Evolutionary conservation across 306 rosid genomes (phyloP).

Genomic region (Vigna nakashimae): DNA sequence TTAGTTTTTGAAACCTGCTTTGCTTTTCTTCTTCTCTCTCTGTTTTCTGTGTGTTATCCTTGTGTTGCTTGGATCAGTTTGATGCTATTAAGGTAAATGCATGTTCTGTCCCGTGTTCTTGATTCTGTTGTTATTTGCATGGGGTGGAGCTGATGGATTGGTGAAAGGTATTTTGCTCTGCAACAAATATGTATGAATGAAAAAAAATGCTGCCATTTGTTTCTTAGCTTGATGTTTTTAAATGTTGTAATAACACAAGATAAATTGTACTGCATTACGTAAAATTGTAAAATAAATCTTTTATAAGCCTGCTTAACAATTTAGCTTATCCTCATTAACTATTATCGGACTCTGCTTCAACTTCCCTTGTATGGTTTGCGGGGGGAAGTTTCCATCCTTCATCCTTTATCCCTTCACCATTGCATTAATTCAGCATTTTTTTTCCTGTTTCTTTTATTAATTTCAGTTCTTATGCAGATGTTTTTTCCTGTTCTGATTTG

Average conservation of each 20-base stretch:
- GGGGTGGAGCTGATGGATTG: slow-evolving; percentile 33
- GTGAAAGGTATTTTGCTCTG: slow-evolving; percentile 20
- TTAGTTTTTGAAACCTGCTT: slow-evolving; percentile 15
- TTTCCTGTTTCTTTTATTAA: neutral
- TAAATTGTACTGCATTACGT: neutral
- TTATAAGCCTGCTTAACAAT: neutral
- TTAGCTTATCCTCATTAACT: neutral
- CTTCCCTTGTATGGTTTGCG: slow-evolving; percentile 23
- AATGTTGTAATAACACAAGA: neutral
- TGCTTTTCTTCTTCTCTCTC: neutral
- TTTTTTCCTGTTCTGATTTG: slow-evolving; percentile 12
- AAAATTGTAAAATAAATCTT: neutral
- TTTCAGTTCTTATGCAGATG: neutral
- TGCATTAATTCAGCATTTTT: neutral
- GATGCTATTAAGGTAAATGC: slow-evolving; percentile 53
- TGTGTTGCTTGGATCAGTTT: slow-evolving; percentile 8
- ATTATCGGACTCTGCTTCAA: neutral
- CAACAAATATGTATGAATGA: neutral
- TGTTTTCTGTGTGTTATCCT: neutral
- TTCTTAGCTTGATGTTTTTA: neutral
- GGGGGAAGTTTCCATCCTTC: slow-evolving; percentile 30
- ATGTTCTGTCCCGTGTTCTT: slow-evolving; percentile 5
- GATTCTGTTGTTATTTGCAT: slow-evolving; percentile 32
- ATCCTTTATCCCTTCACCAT: neutral
- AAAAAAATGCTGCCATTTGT: slow-evolving; percentile 24